phyloP scores from a whole-genome alignment of 768 basidiomycete genomes.

The Rhizopogon vulgaris region DNA sequence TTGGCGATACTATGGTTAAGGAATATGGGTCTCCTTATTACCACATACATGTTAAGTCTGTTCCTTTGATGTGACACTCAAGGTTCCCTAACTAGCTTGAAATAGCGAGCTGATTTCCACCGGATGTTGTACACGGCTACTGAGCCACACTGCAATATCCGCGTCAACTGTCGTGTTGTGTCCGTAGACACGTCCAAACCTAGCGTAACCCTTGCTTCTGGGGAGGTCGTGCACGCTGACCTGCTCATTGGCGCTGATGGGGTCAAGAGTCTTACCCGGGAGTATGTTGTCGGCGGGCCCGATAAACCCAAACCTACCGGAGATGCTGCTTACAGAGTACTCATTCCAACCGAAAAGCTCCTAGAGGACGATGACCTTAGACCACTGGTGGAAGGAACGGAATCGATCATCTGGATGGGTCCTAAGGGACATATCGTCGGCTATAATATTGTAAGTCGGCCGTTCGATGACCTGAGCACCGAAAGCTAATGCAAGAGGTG shows the following conservation, averaged over 20 bases:
- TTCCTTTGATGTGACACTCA: background rate
- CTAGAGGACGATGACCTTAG: constrained; percentile 47
- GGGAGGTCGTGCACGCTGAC: constrained; percentile 37
- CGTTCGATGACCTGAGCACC: background rate
- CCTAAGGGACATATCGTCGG: constrained; percentile 42
- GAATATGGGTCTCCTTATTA: constrained; percentile 30
- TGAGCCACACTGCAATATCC: constrained; percentile 30
- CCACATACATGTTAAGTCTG: constrained; percentile 26
- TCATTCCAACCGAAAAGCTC: constrained; percentile 40
- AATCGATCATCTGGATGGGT: constrained; percentile 59
- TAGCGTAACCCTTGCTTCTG: constrained; percentile 34
- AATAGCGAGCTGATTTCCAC: constrained; percentile 43
- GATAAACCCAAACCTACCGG: constrained; percentile 49
- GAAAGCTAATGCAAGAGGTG: background rate
- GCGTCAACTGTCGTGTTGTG: constrained; percentile 30
- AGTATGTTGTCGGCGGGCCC: constrained; percentile 43
- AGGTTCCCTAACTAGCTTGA: background rate
- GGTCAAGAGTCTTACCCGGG: constrained; percentile 44
- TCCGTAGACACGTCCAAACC: constrained; percentile 27
- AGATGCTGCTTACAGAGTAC: constrained; percentile 57
- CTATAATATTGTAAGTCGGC: constrained; percentile 36
- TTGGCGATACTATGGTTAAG: constrained; percentile 26
- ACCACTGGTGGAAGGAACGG: constrained; percentile 41
- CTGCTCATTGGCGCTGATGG: constrained; percentile 49
- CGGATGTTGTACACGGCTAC: constrained; percentile 31